These are phyloP conservation scores for Aulographum hederae DNA, from an alignment of 2,329 filamentous ascomycete genomes.

Conservation along the genomic window DNA sequence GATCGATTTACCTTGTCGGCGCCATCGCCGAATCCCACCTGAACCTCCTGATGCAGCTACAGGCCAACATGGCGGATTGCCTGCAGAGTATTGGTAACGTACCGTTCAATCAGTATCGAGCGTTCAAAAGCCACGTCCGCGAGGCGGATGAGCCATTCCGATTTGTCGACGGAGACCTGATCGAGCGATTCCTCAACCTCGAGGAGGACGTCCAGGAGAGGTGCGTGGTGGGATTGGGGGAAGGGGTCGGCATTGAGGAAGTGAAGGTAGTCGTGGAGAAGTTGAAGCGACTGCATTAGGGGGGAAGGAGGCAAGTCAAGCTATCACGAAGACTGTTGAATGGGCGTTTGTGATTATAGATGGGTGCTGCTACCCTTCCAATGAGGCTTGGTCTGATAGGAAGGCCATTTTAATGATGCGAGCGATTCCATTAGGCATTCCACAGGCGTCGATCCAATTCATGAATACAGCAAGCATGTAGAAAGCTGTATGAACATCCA, in stretches of 20 bases:
- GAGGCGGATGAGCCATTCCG: constrained; percentile 60
- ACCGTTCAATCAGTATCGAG: constrained; percentile 63
- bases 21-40: constrained; percentile 54
- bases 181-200: constrained; percentile 68
- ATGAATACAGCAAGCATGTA: too few species aligned
- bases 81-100: constrained; percentile 55
- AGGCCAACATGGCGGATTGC: constrained; percentile 47
- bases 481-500: too few species aligned
- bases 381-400: too few species aligned
- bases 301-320: too few species aligned
- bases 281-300: constrained; percentile 31
- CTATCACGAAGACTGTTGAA: too few species aligned
- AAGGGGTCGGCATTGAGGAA: constrained; percentile 36
- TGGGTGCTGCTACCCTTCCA: too few species aligned
- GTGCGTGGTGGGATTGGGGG: constrained; percentile 31
- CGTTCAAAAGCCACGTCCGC: constrained; percentile 55
- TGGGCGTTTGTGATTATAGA: too few species aligned
- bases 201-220: constrained; percentile 37
- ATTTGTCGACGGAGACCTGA: constrained; percentile 82
- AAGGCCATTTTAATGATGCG: too few species aligned
- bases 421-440: too few species aligned
- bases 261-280: constrained; percentile 41
- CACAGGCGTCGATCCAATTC: too few species aligned
- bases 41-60: constrained; percentile 68
- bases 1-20: constrained; percentile 78